Conservation (phyloP, 495 filamentous ascomycete genomes). For the Penicillium tannophilum region DNA sequence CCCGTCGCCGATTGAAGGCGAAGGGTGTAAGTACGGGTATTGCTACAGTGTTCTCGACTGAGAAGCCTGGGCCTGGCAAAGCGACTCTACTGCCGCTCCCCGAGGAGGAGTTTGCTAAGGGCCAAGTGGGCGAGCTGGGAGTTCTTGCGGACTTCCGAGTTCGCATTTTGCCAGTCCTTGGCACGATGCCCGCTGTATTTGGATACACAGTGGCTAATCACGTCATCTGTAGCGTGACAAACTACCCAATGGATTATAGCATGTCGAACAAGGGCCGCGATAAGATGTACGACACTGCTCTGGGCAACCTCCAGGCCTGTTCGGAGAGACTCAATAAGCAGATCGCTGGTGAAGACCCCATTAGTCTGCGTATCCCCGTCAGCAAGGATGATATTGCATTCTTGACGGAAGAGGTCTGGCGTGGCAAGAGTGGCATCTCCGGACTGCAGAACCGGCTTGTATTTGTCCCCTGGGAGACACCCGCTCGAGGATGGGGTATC, state of each 20-base stretch:
- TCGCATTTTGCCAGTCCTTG: constrained; percentile 89
- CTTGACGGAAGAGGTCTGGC: constrained; percentile 85
- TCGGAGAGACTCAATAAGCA: constrained; percentile 71
- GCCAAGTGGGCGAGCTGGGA: constrained; percentile 82
- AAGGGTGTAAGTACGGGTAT: constrained; percentile 82
- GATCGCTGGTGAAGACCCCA: constrained; percentile 57
- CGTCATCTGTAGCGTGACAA: constrained; percentile 80
- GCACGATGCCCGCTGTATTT: constrained; percentile 97
- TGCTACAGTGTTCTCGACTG: constrained; percentile 88
- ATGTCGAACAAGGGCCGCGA: constrained; percentile 74
- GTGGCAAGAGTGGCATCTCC: constrained; percentile 79
- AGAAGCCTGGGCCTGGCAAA: constrained; percentile 90
- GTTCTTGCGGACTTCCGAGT: constrained; percentile 91
- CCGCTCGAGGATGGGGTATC: constrained; percentile 51
- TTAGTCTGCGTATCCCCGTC: constrained; percentile 76
- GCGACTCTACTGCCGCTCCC: constrained; percentile 83
- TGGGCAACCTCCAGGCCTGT: constrained; percentile 67
- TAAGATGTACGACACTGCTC: constrained; percentile 85
- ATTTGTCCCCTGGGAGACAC: constrained; percentile 73
- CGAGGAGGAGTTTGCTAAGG: constrained; percentile 86
- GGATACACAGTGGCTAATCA: constrained; percentile 90
- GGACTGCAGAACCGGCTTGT: constrained; percentile 76
- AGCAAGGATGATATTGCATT: constrained; percentile 81
- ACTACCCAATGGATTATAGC: constrained; percentile 84
- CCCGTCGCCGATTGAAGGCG: constrained; percentile 75